Percentiles rank a stretch among this genome's conserved stretches.
These are phyloP conservation scores for Cordyceps tenuipes DNA, from an alignment of 2,329 filamentous ascomycete genomes.

Conservation along the genomic window DNA sequence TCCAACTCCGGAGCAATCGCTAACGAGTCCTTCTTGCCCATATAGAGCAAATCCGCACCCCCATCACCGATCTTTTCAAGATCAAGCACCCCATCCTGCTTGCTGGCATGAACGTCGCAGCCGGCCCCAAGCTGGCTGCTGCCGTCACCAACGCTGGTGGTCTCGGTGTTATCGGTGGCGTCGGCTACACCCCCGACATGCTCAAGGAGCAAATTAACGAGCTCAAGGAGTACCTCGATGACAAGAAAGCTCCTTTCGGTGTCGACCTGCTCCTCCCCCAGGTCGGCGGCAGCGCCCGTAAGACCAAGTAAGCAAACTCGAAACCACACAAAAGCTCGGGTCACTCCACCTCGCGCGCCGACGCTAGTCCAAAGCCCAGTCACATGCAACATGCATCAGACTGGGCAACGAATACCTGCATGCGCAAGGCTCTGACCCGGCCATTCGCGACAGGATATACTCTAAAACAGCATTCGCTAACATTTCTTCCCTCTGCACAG, in stretches of 20 bases:
- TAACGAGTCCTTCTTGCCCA: conserved; percentile 8
- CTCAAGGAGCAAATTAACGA: conserved; percentile 89
- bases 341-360: neutral
- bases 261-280: conserved; percentile 91
- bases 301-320: conserved; percentile 64
- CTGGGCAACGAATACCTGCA: neutral
- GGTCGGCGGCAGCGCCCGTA: conserved; percentile 86
- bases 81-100: conserved; percentile 96
- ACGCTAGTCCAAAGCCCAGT: neutral
- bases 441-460: neutral
- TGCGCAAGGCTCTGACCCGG: neutral
- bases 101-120: conserved; percentile 98
- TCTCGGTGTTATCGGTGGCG: conserved; percentile 90
- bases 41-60: conserved; percentile 63
- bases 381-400: neutral
- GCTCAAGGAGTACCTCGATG: conserved; percentile 76
- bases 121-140: conserved; percentile 89
- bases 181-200: conserved; percentile 96
- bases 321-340: neutral
- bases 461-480: neutral
- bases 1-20: neutral
- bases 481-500: conserved; percentile 35
- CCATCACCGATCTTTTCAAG: conserved; percentile 89
- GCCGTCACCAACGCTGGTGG: conserved; percentile 96
- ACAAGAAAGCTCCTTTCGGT: conserved; percentile 93